Evolutionary conservation across 768 basidiomycete species (phyloP).

Genomic region (Strobilomyces dryophilus): DNA sequence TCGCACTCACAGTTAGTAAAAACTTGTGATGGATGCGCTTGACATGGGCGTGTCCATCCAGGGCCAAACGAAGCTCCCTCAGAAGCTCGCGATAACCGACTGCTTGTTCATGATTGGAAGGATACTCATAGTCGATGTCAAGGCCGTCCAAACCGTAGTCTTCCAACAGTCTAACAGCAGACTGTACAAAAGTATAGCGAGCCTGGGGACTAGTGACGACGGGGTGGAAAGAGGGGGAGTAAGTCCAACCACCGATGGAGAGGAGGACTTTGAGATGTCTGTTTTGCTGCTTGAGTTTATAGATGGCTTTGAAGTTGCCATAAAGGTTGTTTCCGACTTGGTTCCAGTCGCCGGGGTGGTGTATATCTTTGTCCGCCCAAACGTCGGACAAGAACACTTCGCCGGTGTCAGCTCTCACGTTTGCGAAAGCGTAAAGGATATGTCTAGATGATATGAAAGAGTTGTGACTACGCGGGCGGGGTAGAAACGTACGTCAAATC

Average conservation of each 20-base stretch:
- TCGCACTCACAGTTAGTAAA: slow-evolving; percentile 61
- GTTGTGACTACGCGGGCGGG: neutral
- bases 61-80: slow-evolving; percentile 62
- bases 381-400: slow-evolving; percentile 84
- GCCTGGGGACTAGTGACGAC: slow-evolving; percentile 62
- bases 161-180: slow-evolving; percentile 75
- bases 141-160: slow-evolving; percentile 92
- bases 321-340: slow-evolving; percentile 88
- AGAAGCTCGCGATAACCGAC: slow-evolving; percentile 81
- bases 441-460: slow-evolving; percentile 45
- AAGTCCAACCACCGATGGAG: slow-evolving; percentile 96
- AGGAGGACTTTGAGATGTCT: slow-evolving; percentile 78
- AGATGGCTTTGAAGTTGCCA: slow-evolving; percentile 92
- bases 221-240: slow-evolving; percentile 82
- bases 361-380: slow-evolving; percentile 97
- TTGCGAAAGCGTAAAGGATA: slow-evolving; percentile 91
- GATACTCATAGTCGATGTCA: slow-evolving; percentile 94
- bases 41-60: slow-evolving; percentile 71
- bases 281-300: slow-evolving; percentile 82
- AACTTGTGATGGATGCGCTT: slow-evolving; percentile 62
- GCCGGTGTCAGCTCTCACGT: slow-evolving; percentile 77
- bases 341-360: slow-evolving; percentile 96
- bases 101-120: slow-evolving; percentile 72
- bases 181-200: slow-evolving; percentile 75
- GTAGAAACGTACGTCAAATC: slow-evolving; percentile 72